Percentiles rank a stretch among this genome's conserved stretches.
Evolutionary conservation across 805 yeast genomes (phyloP).

Genomic region (Clavispora vitiphila): DNA sequence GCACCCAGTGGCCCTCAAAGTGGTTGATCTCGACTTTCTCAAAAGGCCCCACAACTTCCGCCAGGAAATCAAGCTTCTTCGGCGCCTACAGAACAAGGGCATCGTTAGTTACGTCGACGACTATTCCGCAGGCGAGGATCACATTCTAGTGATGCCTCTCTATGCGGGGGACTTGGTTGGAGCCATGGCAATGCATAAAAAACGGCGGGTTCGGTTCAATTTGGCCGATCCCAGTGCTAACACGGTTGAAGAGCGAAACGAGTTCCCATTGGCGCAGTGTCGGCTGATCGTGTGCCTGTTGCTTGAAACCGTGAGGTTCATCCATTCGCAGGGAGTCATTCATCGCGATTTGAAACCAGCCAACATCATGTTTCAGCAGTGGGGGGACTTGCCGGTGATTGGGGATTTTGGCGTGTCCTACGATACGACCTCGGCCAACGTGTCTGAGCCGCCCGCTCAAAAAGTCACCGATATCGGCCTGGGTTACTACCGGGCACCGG

Average conservation of each 20-base stretch:
- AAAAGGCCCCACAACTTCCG: constrained; percentile 33
- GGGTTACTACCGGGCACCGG: constrained; percentile 69
- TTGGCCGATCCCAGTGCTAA: constrained; percentile 18
- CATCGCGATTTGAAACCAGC: constrained; percentile 41
- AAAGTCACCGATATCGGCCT: constrained; percentile 60
- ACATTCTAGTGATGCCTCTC: constrained; percentile 27
- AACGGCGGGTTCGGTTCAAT: constrained; percentile 20
- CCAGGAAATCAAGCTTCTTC: constrained; percentile 26
- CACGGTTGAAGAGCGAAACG: constrained; percentile 7
- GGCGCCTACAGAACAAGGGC: constrained; percentile 13
- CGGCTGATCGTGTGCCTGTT: constrained; percentile 15
- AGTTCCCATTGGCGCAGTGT: constrained; percentile 11
- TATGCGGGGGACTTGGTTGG: constrained; percentile 24
- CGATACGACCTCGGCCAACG: constrained; percentile 12
- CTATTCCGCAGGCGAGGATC: constrained; percentile 26
- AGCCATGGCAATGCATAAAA: constrained; percentile 18
- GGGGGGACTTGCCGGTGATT: constrained; percentile 28
- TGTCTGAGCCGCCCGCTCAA: constrained; percentile 37
- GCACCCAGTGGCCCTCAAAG: constrained; percentile 26
- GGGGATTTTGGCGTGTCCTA: constrained; percentile 64
- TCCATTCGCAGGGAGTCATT: constrained; percentile 31
- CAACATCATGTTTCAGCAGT: constrained; percentile 25
- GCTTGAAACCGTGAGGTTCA: constrained; percentile 20
- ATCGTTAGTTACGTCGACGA: constrained; percentile 16
- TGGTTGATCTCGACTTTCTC: constrained; percentile 33